Evolutionary conservation across 2,329 filamentous ascomycete species (phyloP), one percentile per base, ranked within the genome.

Genomic region (Aspergillus sp.): DNA sequence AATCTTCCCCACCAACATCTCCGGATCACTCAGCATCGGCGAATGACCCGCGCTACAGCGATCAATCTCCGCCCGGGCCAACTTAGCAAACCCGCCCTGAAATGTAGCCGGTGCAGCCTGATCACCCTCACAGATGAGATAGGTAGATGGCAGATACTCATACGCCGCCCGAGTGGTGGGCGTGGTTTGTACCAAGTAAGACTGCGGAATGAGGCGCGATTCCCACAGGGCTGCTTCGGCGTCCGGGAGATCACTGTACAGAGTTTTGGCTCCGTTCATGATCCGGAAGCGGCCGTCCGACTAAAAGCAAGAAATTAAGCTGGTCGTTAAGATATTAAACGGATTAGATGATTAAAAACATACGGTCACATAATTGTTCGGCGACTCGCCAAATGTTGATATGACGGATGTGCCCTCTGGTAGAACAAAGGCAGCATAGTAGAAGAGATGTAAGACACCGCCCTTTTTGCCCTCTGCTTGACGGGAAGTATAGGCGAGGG

Each of bases 101-200:
- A 49, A 54, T 11, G 27, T 10, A 4, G 30, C 8, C 3, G 54
- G 48, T 13, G 23, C 41, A 5, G 54, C 54, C 30, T 41, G 19
- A 27, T 61, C 59, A 2, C 23, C 38, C 27, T 57, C 54, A 17
- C 59, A 61, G 27, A 61, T 36, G 7, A 61, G 23, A 23, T 57
- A 61, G 13, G 59, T 61, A 2, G 59, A 61, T 3, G 54, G 59
- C 15, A 61, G 23, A 25, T 57, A 61, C 54, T 60, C 27, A 19
- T 57, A 61, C 17, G 54, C 54, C 8, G 54, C 49, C 6, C 59
- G 49, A 11, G 54, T 61, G 1, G 44, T 38, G 8, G 38, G 30
- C 23, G 39, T 61, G 1, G 49, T 53, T 38, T 54, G 54, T 15
- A 61, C 54, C 50, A 19, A 27, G 30, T 61, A 57, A n/a, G 53